Evolutionary conservation across 306 rosid species (phyloP).

Genomic region (Biancaea sappan): DNA sequence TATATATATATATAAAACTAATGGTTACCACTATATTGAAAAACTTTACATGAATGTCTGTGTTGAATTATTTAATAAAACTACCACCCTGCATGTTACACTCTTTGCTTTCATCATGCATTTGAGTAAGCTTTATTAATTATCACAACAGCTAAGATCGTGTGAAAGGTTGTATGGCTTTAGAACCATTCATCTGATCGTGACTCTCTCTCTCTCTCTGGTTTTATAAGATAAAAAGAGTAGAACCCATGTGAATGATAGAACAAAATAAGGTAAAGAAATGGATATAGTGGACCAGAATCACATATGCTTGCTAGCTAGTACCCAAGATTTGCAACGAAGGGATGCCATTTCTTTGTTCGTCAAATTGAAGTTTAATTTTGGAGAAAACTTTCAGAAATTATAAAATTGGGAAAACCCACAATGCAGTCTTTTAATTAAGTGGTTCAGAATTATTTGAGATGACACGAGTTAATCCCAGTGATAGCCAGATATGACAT

Average conservation of each 20-base stretch:
- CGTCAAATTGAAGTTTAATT: neutral
- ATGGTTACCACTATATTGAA: no score
- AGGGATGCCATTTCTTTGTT: neutral
- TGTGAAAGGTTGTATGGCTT: constrained; percentile 91
- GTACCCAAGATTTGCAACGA: neutral
- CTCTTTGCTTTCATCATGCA: constrained; percentile 39
- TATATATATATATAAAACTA: neutral
- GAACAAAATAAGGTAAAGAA: constrained; percentile 34
- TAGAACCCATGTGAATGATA: constrained; percentile 40
- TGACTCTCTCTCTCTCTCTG: neutral
- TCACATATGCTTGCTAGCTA: neutral
- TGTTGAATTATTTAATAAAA: neutral
- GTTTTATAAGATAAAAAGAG: constrained; percentile 14
- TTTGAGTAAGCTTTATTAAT: constrained; percentile 35
- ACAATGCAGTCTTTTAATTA: no score
- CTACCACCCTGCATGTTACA: neutral
- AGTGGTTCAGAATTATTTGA: neutral
- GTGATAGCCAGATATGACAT: no score
- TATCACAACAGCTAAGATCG: constrained; percentile 50
- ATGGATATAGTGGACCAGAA: constrained; percentile 23
- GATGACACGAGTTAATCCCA: neutral
- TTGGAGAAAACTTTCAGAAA: neutral
- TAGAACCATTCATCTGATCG: constrained; percentile 40
- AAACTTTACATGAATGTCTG: no score
- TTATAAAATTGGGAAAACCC: no score